A percentile compares a stretch with the other conserved stretches of the same genome.
Conservation (phyloP, 2,329 filamentous ascomycete species). For the Lecanosticta acicola region DNA sequence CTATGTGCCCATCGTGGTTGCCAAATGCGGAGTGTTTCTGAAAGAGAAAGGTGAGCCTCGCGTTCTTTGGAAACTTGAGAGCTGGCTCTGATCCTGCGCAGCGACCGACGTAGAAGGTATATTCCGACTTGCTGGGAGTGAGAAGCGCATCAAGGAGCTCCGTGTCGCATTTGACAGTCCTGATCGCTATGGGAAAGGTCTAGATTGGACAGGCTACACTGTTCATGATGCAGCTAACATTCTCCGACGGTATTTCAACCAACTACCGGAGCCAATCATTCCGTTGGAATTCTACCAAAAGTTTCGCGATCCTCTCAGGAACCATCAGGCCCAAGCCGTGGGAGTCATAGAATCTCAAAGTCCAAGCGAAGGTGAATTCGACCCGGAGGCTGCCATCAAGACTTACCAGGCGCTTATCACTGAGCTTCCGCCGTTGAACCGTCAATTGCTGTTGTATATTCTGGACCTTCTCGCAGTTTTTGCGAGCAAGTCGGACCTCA, state of each 20-base stretch:
- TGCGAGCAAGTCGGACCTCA: slow-evolving; percentile 90
- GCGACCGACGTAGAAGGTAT: slow-evolving; percentile 94
- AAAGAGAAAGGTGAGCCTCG: slow-evolving; percentile 88
- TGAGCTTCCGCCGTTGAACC: slow-evolving; percentile 84
- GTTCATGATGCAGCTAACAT: slow-evolving; percentile 98
- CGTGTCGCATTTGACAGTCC: slow-evolving; percentile 89
- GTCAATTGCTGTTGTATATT: slow-evolving; percentile 90
- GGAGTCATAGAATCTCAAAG: slow-evolving; percentile 58
- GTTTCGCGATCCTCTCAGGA: slow-evolving; percentile 76
- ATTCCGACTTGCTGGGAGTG: slow-evolving; percentile 89
- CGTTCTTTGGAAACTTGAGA: slow-evolving; percentile 1
- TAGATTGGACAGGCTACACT: slow-evolving; percentile 96
- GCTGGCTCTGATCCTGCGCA: slow-evolving; percentile 39
- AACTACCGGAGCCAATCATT: slow-evolving; percentile 93
- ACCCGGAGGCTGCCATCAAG: slow-evolving; percentile 68
- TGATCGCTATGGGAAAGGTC: slow-evolving; percentile 89
- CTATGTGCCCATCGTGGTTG: slow-evolving; percentile 96
- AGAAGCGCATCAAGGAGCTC: slow-evolving; percentile 96
- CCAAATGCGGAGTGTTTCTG: slow-evolving; percentile 93
- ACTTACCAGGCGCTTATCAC: slow-evolving; percentile 88
- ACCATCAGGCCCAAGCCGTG: slow-evolving; percentile 63
- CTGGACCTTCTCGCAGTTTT: slow-evolving; percentile 94
- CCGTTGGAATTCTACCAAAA: slow-evolving; percentile 87
- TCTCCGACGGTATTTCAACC: slow-evolving; percentile 88
- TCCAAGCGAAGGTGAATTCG: slow-evolving; percentile 67